A percentile compares a stretch with the other conserved stretches of the same genome.
phyloP scores from a whole-genome alignment of 2,329 filamentous ascomycete genomes.

The Cercospora beticola region DNA sequence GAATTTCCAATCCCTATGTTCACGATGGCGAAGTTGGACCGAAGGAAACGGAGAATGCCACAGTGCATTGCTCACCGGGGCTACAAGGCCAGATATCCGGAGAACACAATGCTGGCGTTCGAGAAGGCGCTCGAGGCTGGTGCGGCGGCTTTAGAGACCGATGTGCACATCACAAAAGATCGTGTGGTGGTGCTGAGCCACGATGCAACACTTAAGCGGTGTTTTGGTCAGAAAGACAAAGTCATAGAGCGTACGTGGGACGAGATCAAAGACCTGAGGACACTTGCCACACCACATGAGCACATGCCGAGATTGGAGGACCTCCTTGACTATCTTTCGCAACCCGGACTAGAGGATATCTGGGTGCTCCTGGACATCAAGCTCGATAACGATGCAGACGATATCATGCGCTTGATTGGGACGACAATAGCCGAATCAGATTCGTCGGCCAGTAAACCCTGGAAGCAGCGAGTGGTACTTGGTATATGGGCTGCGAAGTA shows the following conservation, averaged over 20 bases:
- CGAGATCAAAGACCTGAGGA: slow-evolving; percentile 67
- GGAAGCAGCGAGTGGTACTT: slow-evolving; percentile 72
- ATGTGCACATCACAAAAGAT: slow-evolving; percentile 79
- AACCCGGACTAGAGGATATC: slow-evolving; percentile 63
- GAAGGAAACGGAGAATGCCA: slow-evolving; percentile 49
- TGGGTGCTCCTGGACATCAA: slow-evolving; percentile 92
- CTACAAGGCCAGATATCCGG: slow-evolving; percentile 73
- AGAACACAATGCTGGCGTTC: slow-evolving; percentile 84
- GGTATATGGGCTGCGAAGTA: slow-evolving; percentile 81
- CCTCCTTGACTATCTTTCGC: slow-evolving; percentile 68
- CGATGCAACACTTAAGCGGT: slow-evolving; percentile 75
- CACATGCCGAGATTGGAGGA: slow-evolving; percentile 73
- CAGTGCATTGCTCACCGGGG: slow-evolving; percentile 77
- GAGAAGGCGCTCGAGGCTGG: slow-evolving; percentile 69
- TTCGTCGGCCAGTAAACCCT: slow-evolving; percentile 48
- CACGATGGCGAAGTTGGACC: slow-evolving; percentile 26
- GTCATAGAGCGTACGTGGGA: slow-evolving; percentile 76
- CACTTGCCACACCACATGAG: slow-evolving; percentile 65
- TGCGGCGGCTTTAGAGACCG: slow-evolving; percentile 81
- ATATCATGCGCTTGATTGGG: slow-evolving; percentile 69
- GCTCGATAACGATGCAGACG: slow-evolving; percentile 67
- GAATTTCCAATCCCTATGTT: slow-evolving; percentile 29
- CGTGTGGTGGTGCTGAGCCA: slow-evolving; percentile 71
- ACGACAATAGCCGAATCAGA: slow-evolving; percentile 54
- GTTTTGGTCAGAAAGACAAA: slow-evolving; percentile 72